Evolutionary conservation across 495 filamentous ascomycete species (phyloP).

Genomic region (Durotheca rogersii): DNA sequence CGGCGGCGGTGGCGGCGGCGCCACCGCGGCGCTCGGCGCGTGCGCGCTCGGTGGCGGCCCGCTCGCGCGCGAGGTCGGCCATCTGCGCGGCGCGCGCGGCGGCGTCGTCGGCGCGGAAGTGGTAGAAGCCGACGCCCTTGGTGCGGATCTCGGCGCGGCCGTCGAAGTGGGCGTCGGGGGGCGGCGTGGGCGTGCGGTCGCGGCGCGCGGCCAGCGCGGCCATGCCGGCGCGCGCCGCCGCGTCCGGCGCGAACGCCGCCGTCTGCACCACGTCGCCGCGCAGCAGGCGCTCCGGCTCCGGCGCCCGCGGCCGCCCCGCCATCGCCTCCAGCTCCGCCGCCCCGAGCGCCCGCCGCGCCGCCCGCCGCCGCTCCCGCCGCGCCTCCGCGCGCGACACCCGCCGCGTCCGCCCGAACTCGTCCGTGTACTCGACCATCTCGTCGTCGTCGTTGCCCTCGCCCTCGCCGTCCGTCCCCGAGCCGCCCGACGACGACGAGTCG

Average conservation of each 20-base stretch:
- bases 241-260: conserved; percentile 74
- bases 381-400: conserved; percentile 63
- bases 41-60: conserved; percentile 66
- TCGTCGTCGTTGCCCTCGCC: conserved; percentile 42
- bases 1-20: no score
- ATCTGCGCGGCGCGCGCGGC: conserved; percentile 68
- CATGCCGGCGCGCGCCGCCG: conserved; percentile 59
- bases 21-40: conserved; percentile 56
- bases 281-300: conserved; percentile 67
- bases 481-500: conserved; percentile 35
- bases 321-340: conserved; percentile 49
- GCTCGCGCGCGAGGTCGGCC: conserved; percentile 64
- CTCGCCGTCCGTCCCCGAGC: conserved; percentile 39
- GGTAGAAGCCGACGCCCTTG: conserved; percentile 88
- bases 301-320: conserved; percentile 56
- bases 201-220: conserved; percentile 68
- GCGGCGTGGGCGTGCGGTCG: conserved; percentile 74
- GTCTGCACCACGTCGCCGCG: conserved; percentile 79
- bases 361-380: conserved; percentile 51
- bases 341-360: conserved; percentile 45
- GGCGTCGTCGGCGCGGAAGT: conserved; percentile 71
- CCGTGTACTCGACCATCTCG: conserved; percentile 73
- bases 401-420: conserved; percentile 84
- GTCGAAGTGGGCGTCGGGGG: conserved; percentile 79
- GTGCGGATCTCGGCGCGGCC: conserved; percentile 76